Conservation (phyloP, 352 stramenopile genomes). For the Pythium monospermum region DNA sequence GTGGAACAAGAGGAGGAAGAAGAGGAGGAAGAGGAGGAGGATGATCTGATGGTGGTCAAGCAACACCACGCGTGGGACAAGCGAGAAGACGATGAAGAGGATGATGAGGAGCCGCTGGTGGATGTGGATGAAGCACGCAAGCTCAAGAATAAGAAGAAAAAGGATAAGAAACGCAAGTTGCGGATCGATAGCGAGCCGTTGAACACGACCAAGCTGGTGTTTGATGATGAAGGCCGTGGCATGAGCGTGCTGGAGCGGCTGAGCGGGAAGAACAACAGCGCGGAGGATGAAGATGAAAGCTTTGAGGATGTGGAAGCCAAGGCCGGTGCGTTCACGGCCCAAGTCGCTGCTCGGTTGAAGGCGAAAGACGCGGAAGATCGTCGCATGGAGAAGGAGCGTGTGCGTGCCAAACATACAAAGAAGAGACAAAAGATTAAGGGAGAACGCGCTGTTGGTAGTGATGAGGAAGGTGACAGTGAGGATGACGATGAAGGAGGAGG, state of each 20-base stretch:
- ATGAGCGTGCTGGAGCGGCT: conserved; percentile 60
- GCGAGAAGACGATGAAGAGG: conserved; percentile 31
- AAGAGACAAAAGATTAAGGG: conserved; percentile 82
- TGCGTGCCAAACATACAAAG: conserved; percentile 88
- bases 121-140: conserved; percentile 54
- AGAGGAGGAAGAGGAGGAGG: conserved; percentile 74
- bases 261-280: conserved; percentile 32
- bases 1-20: conserved; percentile 25
- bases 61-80: conserved; percentile 83
- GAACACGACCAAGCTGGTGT: conserved; percentile 86
- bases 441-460: conserved; percentile 28
- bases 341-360: conserved; percentile 63
- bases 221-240: conserved; percentile 92
- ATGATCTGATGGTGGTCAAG: conserved; percentile 93
- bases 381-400: conserved; percentile 77
- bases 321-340: conserved; percentile 51
- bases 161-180: conserved; percentile 78
- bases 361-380: conserved; percentile 80
- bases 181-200: conserved; percentile 59
- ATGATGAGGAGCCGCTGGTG: conserved; percentile 27
- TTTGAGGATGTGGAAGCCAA: conserved; percentile 69
- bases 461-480: conserved; percentile 6
- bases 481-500: conserved; percentile 37
- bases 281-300: conserved; percentile 19
- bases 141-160: conserved; percentile 87